Base-by-base conservation (phyloP, 305 asterid species). In the Petunia hybrid region DNA sequence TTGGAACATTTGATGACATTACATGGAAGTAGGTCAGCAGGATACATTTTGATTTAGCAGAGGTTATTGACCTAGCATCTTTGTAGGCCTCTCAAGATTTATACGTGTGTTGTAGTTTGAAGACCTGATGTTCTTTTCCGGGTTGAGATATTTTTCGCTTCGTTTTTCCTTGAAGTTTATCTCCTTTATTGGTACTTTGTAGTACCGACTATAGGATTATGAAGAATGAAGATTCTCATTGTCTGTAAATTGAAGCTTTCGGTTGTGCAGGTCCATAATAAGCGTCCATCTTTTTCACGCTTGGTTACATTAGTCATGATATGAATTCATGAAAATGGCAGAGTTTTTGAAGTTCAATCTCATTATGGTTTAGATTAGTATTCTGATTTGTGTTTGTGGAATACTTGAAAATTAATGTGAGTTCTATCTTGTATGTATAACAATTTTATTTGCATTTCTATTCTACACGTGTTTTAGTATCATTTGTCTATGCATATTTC, bases 1-100 rank as follows among this genome's bases (percentile, higher is more conserved):
- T 51, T 64, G 55, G 64, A 6, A 62, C 46, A 86, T 82, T 85
- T 80, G 91, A 84, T 85, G 90, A 89, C 89, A 79, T 86, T 51
- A 75, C 82, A 67, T 35, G 69, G 68, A 53, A 73, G 14, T 78
- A 65, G 70, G 71, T 79, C 51, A 35, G 62, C 9, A 14, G 79
- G 71, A 53, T 69, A 46, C 61, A 61, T 45, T 71, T 56, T 13
- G 22, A 45, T 42, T 77, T 59, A 62, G 79, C 9, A 38, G 22
- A 31, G 62, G 64, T 68, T 80, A 80, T 69, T 55, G 68, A 51
- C 64, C 43, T 80, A 61, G 61, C 78, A 51, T 35, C 78, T 73
- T 51, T 62, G 59, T 81, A 68, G 78, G 55, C 14, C 78, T 86
- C 73, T 80, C 46, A 60, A 81, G 45, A 59, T 79, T 79, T 80